Percentiles rank a stretch among this genome's conserved stretches.
Evolutionary conservation across 1,139 yeast species (phyloP).

Genomic region (Nadsonia starkeyi-henricii): DNA sequence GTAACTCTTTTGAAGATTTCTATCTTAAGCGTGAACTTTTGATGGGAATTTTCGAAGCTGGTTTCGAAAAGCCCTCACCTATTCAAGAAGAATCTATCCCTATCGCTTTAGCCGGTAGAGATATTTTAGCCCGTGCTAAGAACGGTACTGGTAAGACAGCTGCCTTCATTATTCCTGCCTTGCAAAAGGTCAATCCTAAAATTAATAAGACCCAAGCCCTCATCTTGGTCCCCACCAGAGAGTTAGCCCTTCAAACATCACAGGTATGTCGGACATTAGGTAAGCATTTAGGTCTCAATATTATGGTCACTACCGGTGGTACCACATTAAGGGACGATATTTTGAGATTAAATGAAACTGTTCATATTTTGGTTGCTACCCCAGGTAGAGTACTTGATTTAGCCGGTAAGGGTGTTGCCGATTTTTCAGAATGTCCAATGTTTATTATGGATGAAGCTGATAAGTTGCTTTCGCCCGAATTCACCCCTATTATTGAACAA

Average conservation of each 20-base stretch:
- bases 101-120: constrained; percentile 89
- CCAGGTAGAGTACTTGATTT: constrained; percentile 95
- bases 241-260: constrained; percentile 90
- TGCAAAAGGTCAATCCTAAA: constrained; percentile 76
- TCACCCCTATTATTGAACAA: constrained; percentile 78
- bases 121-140: constrained; percentile 93
- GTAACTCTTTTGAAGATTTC: constrained; percentile 85
- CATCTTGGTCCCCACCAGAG: constrained; percentile 87
- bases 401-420: constrained; percentile 79
- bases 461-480: constrained; percentile 86
- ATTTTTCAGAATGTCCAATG: constrained; percentile 73
- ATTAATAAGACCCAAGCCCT: constrained; percentile 75
- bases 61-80: constrained; percentile 96
- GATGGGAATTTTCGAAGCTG: constrained; percentile 98
- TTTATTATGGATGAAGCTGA: constrained; percentile 99
- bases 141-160: constrained; percentile 99
- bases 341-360: constrained; percentile 81
- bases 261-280: constrained; percentile 97
- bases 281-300: constrained; percentile 79
- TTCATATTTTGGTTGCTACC: constrained; percentile 83
- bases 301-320: constrained; percentile 99
- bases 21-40: constrained; percentile 80
- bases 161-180: constrained; percentile 79
- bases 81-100: constrained; percentile 97
- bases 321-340: constrained; percentile 90